phyloP scores from a whole-genome alignment of 129 eudicot genomes.

The Chrysanthemum seticuspe region DNA sequence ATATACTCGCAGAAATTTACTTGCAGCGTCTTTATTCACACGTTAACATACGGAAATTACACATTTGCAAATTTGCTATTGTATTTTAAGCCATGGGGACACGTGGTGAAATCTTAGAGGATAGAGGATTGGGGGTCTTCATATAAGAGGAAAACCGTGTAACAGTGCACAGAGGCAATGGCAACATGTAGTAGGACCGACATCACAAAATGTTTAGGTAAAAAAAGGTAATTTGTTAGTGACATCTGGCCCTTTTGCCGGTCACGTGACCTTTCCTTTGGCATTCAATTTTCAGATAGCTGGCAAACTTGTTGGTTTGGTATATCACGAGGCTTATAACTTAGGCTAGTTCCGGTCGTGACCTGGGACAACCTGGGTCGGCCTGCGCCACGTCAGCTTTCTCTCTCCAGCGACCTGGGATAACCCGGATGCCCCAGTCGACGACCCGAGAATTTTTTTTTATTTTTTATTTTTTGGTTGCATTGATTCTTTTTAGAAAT shows the following conservation, averaged over 20 bases:
- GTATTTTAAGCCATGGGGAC: no score
- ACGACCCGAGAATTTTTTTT: no score
- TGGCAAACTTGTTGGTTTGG: slow-evolving; percentile 8
- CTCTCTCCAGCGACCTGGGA: no score
- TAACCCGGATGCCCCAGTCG: no score
- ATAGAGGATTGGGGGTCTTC: no score
- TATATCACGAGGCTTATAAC: slow-evolving; percentile 12
- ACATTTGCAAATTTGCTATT: background rate
- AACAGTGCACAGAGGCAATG: slow-evolving; percentile 1
- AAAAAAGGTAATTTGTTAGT: slow-evolving; percentile 6
- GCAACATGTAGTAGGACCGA: slow-evolving; percentile 34
- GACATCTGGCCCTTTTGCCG: slow-evolving; percentile 30
- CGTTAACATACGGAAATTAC: background rate
- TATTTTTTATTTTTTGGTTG: no score
- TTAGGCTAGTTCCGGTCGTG: no score
- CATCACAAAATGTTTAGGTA: slow-evolving; percentile 21
- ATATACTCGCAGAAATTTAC: no score
- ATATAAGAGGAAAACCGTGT: background rate
- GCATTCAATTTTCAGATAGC: slow-evolving; percentile 20
- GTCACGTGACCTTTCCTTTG: slow-evolving; percentile 28
- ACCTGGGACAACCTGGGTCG: no score
- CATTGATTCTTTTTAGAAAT: no score
- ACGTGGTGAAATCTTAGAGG: background rate
- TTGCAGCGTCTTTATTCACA: no score
- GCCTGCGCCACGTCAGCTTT: no score